Evolutionary conservation across 768 basidiomycete genomes (phyloP), one percentile per base, ranked within the genome.

Genomic region (Russula brevipes): DNA sequence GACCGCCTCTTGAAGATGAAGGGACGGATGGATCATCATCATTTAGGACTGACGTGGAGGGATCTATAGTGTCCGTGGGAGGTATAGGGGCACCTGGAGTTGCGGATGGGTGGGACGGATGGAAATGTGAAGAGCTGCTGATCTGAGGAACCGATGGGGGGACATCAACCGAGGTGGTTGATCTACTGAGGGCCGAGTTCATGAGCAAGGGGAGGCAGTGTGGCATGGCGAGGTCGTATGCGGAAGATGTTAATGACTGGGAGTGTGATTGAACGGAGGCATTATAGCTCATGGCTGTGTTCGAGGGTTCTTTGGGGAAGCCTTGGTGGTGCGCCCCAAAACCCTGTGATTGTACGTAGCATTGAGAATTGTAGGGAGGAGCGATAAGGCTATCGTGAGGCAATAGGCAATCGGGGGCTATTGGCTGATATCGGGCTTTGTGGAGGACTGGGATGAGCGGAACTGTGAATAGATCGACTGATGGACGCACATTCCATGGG

Each of bases 371-470:
- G 63, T 51, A n/a, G 12, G 63, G 53, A 30, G 62, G 62, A 36
- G 63, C 49, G 67, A 68, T 66, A 68, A 66, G 65, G 57, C 35
- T 30, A 57, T 55, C 54, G 54, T 50, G 49, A 66, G 56, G 60
- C 51, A 66, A 61, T 57, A 66, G 44, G 58, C 42, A 54, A 47
- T 52, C 67, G 67, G 67, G 31, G 31, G 54, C 60, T 59, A 59
- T 68, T 63, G 65, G 45, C 63, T 80, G 80, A 78, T 80, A 88
- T 78, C 86, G 88, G 84, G 83, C 88, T 89, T 87, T 82, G 78
- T 85, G 54, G 49, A 60, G 47, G 44, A 30, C n/a, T 57, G 12
- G 54, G 53, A 50, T 59, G 54, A 66, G 61, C 30, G 47, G 60
- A 57, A 58, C 55, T 53, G 52, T 54, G 54, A 57, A 54, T 35